Base-by-base conservation (phyloP, 108 stramenopile genomes). In the Conticribra weissflogii region DNA sequence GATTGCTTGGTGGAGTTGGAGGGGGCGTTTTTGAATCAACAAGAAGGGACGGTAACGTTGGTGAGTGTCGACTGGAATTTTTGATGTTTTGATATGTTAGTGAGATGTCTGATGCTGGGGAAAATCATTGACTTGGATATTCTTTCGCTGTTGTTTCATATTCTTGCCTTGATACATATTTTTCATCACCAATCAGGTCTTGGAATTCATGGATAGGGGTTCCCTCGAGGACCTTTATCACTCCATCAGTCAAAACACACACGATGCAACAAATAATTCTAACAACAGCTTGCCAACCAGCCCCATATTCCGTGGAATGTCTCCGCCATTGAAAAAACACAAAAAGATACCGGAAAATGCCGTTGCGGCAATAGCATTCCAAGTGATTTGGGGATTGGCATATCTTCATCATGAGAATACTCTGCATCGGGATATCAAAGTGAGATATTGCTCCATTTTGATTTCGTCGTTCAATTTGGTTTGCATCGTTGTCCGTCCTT, bases 361-460 rank as follows among this genome's bases (percentile, higher is more conserved):
- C 68, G 41, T 88, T 48, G 95, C 94, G 15, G 81, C 89, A 0
- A 70, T 87, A 46, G 68, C 91, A 8, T 91, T 81, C 66, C 93
- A 98, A 78, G 76, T 93, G 48, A 55, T 96, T 7, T 87, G 87
- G 87, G 97, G 96, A 4, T 66, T 98, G 28, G 79, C 69, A 2
- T 94, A 92, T 65, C 70, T 98, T n/a, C 97, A 98, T 66, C 65
- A 74, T 54, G 87, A 92, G 74, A 62, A 71, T 30, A 81, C 87
- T 41, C 64, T 98, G 29, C 97, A 98, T 59, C 74, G 97, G 5
- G 97, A 98, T 72, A 81, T 97, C 27, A 98, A 98, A 61, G 71
- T 71, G 23, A 3, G 68, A 29, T 7, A 17, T 41, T 41, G 36
- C 36, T 9, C 12, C 12, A 41, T 41, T 41, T 41, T 41, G 8